Evolutionary conservation across 2,329 filamentous ascomycete genomes (phyloP).

Genomic region (Rutstroemia sydowiana): DNA sequence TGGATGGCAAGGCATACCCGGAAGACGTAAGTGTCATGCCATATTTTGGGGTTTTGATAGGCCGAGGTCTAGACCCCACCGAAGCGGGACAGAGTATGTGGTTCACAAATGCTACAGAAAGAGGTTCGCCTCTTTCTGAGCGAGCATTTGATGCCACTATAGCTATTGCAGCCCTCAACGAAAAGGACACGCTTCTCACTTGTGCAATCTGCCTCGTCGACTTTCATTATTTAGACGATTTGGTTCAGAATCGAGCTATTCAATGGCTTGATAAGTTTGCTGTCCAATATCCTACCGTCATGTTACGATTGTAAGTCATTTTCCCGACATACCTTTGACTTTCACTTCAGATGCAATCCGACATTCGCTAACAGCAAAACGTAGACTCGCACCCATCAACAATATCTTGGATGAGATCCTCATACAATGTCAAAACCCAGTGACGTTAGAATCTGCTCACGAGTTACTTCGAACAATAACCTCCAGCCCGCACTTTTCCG

Average conservation of each 20-base stretch:
- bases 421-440: conserved; percentile 51
- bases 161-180: conserved; percentile 41
- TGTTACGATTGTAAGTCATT: conserved; percentile 53
- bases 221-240: conserved; percentile 57
- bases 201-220: conserved; percentile 59
- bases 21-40: conserved; percentile 34
- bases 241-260: conserved; percentile 51
- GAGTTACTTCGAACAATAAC: conserved; percentile 51
- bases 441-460: conserved; percentile 54
- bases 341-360: background rate
- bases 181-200: conserved; percentile 55
- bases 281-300: conserved; percentile 45
- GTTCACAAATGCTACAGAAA: conserved; percentile 36
- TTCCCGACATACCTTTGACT: too few relatives aligned
- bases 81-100: conserved; percentile 57
- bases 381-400: conserved; percentile 36
- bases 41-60: conserved; percentile 53
- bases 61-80: conserved; percentile 48
- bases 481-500: conserved; percentile 44
- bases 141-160: conserved; percentile 34
- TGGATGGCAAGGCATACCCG: conserved; percentile 21
- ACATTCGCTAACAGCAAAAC: background rate
- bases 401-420: conserved; percentile 54
- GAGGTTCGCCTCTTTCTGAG: too few relatives aligned
- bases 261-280: conserved; percentile 54